Evolutionary conservation across 805 yeast species (phyloP).

Genomic region (Teunomyces stri): DNA sequence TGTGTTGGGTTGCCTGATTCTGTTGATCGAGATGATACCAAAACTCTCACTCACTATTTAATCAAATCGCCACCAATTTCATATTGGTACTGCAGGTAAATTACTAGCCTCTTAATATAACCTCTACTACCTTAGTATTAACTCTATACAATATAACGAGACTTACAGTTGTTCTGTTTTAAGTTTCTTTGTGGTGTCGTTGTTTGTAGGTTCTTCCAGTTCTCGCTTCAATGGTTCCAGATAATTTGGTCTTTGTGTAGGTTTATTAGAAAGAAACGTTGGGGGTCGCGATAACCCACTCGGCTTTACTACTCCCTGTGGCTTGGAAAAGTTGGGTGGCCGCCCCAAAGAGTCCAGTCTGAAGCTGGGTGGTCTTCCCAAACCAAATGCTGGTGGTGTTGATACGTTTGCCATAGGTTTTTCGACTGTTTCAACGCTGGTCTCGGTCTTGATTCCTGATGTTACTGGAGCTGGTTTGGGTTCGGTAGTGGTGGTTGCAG

Average conservation of each 20-base stretch:
- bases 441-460: background rate
- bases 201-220: slow-evolving; percentile 6
- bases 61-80: slow-evolving; percentile 4
- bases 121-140: background rate
- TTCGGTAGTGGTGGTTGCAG: background rate
- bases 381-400: slow-evolving; percentile 25
- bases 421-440: background rate
- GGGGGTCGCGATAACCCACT: slow-evolving; percentile 36
- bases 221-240: slow-evolving; percentile 7
- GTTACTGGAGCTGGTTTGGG: slow-evolving; percentile 3
- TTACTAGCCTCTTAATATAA: background rate
- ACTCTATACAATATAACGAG: background rate
- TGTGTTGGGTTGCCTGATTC: background rate
- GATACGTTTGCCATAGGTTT: slow-evolving; percentile 4
- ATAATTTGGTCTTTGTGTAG: slow-evolving; percentile 5
- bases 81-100: background rate
- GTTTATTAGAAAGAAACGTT: slow-evolving; percentile 34
- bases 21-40: too few species aligned
- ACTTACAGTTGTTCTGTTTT: background rate
- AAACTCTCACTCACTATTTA: background rate
- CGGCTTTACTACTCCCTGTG: slow-evolving; percentile 29
- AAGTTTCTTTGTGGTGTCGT: slow-evolving; percentile 5
- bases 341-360: slow-evolving; percentile 20
- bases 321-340: slow-evolving; percentile 24
- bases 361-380: slow-evolving; percentile 24